Base-by-base conservation (phyloP, 202 grass and related monocot genomes). In the Sporobolus alterniflorus region DNA sequence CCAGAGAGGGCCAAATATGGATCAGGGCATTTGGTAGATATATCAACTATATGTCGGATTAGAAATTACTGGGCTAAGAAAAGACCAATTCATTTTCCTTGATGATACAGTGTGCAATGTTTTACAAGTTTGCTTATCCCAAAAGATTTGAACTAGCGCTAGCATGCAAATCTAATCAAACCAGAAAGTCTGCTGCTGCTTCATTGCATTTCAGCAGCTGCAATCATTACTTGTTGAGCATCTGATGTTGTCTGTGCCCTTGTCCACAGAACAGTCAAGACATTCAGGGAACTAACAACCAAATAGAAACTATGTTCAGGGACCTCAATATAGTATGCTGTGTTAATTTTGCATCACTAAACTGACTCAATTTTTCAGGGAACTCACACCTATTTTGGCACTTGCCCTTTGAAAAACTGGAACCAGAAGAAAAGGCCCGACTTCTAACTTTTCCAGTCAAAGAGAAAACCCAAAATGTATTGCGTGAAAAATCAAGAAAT, bases 321-420 rank as follows among this genome's bases (percentile, higher is more conserved):
- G 16, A 82, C 33, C 20, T 67, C 25, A 74, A 34, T n/a, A 43
- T 66, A 36, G 72, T 66, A 41, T 25, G 18, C 34, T 26, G 17
- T 56, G 60, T 56, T 17, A 31, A 55, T 74, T 60, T 72, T 64
- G 24, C 7, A 75, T 43, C 60, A 83, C 71, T 64, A 43, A 41
- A 66, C 10, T 3, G 22, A 64, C 29, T 20, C 56, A 31, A 3
- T 31, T n/a, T 73, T 76, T 62, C 9, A 26, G 12, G 29, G 29
- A 31, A 18, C 18, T 28, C 31, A 74, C 18, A n/a, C 2, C 56
- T 28, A 75, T 28, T 61, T 30, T 30, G 26, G 56, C 40, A 57
- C 31, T 40, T 75, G 14, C 5, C 18, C 30, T 18, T 49, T 49
- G 20, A 44, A 61, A 10, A 28, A 20, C 11, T 9, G 52, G 57